Evolutionary conservation across 192 early-diverging fungal species (phyloP).

Genomic region (Coemansia sp.): DNA sequence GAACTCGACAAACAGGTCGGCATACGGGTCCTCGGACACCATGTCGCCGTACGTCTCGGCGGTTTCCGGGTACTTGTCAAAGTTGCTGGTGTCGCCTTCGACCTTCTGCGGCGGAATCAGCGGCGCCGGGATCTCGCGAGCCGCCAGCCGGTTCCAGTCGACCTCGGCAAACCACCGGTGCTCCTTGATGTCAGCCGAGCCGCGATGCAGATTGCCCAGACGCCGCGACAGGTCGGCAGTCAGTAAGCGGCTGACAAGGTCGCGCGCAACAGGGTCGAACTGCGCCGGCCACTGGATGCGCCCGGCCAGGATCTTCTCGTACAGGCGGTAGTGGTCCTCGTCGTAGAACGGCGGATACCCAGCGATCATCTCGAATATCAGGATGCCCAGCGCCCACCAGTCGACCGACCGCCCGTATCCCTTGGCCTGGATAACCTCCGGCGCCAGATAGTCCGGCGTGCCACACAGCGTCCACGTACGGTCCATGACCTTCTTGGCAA

Average conservation of each 20-base stretch:
- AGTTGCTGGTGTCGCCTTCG: conserved; percentile 90
- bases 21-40: conserved; percentile 64
- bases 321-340: conserved; percentile 88
- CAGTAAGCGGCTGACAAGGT: conserved; percentile 78
- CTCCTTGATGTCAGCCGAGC: conserved; percentile 85
- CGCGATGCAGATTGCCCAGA: conserved; percentile 82
- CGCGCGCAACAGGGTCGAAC: conserved; percentile 78
- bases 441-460: conserved; percentile 78
- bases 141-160: conserved; percentile 79
- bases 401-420: conserved; percentile 90
- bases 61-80: conserved; percentile 93
- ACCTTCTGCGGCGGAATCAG: conserved; percentile 78
- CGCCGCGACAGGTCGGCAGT: conserved; percentile 79
- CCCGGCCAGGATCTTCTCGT: conserved; percentile 89
- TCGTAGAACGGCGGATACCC: conserved; percentile 95
- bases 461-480: conserved; percentile 79
- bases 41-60: conserved; percentile 80
- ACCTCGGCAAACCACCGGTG: conserved; percentile 95
- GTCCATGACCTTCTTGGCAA: conserved; percentile 78
- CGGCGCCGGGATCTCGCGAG: conserved; percentile 74
- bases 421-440: conserved; percentile 84
- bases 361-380: conserved; percentile 95
- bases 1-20: conserved; percentile 73
- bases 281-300: conserved; percentile 80
- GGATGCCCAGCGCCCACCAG: conserved; percentile 92